Evolutionary conservation across 306 rosid species (phyloP).

Genomic region (Cicer chorassanicum): DNA sequence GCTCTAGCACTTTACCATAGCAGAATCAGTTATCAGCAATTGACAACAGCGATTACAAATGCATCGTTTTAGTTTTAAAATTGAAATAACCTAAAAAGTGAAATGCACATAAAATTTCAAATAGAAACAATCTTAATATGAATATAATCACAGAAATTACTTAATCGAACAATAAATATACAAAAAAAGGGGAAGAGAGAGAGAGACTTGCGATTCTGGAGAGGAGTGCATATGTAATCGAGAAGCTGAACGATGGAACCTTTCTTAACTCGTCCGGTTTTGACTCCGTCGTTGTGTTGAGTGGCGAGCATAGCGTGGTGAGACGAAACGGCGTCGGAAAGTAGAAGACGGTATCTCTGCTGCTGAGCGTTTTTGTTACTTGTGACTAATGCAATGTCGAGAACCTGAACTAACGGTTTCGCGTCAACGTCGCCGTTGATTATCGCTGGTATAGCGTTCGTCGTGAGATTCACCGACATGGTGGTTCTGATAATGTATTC

Average conservation of each 20-base stretch:
- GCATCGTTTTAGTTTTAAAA: neutral
- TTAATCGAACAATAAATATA: constrained; percentile 24
- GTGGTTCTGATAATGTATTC: constrained; percentile 3
- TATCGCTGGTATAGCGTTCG: constrained; percentile 75
- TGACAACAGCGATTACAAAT: neutral
- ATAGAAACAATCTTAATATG: neutral
- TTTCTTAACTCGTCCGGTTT: constrained; percentile 59
- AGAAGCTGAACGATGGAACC: constrained; percentile 89
- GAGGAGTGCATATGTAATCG: constrained; percentile 71
- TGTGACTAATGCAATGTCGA: constrained; percentile 61
- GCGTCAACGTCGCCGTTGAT: constrained; percentile 71
- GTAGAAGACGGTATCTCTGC: constrained; percentile 73
- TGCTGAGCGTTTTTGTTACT: constrained; percentile 49
- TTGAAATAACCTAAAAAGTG: neutral
- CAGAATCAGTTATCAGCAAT: no score
- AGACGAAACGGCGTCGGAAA: constrained; percentile 73
- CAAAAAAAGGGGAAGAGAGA: constrained; percentile 1
- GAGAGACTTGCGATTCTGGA: constrained; percentile 78
- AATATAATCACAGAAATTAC: constrained; percentile 6
- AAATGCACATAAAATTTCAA: neutral
- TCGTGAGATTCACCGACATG: constrained; percentile 86
- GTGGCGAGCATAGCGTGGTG: constrained; percentile 82
- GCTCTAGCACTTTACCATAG: no score
- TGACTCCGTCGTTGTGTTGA: constrained; percentile 75
- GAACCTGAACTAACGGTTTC: constrained; percentile 84